Base-by-base conservation (phyloP, 345 rosid genomes). In the Euclidium syriacum region DNA sequence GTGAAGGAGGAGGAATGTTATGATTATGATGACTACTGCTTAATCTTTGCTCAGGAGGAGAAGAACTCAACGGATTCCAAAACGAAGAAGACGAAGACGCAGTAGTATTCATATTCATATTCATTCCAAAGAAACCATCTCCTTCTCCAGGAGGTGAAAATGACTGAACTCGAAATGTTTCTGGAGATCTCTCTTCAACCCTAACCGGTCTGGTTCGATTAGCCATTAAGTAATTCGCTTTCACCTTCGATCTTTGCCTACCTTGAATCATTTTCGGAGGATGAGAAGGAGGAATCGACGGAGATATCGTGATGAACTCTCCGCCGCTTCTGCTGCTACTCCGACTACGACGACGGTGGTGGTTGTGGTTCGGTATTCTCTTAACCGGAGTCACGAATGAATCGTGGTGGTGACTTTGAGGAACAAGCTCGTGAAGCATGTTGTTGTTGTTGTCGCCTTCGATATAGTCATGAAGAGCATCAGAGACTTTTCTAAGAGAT, bases 181-280 rank as follows among this genome's bases (percentile, higher is more conserved):
- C 95, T 2, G 99, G 97, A 25, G 97, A 90, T 40, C 91, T 81
- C 72, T 87, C 89, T 79, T 80, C 89, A 1, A 94, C 88, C 1
- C 83, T 71, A 67, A 94, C 84, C 6, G 95, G 75, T 43, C 82
- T 83, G 46, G 63, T 78, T 56, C 96, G 73, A 19, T 87, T 87
- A 25, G 99, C 77, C 76, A 80, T 84, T 23, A 87, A 57, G 76
- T 80, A 87, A 53, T 73, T 79, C 3, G 79, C 80, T 63, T 65
- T 87, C 65, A 90, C 67, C 26, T 85, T 78, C 2, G 90, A 67
- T 62, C 68, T 80, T 9, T 78, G 72, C 43, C 64, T 66, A 19
- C 77, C 64, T 15, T 78, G 80, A 56, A 84, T 78, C 41, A 77
- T 56, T 24, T 90, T 79, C 4, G 64, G 4, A 10, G 58, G 39